Percentiles rank a stretch among this genome's conserved stretches.
These are phyloP conservation scores for Fusarium paranaense DNA, from an alignment of 2,329 filamentous ascomycete species.

Conservation along the genomic window DNA sequence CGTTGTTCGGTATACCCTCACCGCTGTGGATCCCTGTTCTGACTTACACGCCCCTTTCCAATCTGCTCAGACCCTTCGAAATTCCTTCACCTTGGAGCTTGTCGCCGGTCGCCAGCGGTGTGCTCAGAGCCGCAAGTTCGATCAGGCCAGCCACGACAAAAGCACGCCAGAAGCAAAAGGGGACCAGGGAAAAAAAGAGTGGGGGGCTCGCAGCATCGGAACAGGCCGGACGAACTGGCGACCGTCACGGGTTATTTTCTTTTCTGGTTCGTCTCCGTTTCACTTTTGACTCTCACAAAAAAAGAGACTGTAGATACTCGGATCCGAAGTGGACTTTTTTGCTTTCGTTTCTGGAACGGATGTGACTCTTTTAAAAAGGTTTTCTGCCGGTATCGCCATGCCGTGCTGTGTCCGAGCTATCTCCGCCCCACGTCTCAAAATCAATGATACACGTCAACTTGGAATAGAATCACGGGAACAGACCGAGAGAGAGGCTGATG, in stretches of 20 bases:
- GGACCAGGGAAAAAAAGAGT: conserved; percentile 14
- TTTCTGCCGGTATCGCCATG: conserved; percentile 10
- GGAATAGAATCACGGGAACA: background rate
- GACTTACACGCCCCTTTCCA: conserved; percentile 9
- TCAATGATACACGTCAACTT: conserved; percentile 10
- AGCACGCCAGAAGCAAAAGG: conserved; percentile 16
- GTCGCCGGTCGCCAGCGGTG: conserved; percentile 30
- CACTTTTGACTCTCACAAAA: background rate
- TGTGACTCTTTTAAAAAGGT: conserved; percentile 12
- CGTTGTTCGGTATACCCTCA: conserved; percentile 3
- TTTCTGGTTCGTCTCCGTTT: conserved; percentile 1
- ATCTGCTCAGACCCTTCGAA: conserved; percentile 17
- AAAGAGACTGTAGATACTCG: conserved; percentile 10
- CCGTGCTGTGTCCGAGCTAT: conserved; percentile 40
- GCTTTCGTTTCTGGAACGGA: conserved; percentile 8
- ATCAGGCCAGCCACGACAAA: conserved; percentile 34
- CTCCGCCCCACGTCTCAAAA: conserved; percentile 22
- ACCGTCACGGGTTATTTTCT: conserved; percentile 28
- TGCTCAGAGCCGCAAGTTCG: conserved; percentile 30
- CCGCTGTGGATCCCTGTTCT: conserved; percentile 16
- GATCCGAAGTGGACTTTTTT: conserved; percentile 36
- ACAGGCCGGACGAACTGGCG: conserved; percentile 33
- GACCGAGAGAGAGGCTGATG: background rate
- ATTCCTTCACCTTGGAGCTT: conserved; percentile 28
- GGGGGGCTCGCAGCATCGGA: conserved; percentile 26